phyloP scores from a whole-genome alignment of 192 early-diverging fungal genomes.

The Obelidium mucronatum region DNA sequence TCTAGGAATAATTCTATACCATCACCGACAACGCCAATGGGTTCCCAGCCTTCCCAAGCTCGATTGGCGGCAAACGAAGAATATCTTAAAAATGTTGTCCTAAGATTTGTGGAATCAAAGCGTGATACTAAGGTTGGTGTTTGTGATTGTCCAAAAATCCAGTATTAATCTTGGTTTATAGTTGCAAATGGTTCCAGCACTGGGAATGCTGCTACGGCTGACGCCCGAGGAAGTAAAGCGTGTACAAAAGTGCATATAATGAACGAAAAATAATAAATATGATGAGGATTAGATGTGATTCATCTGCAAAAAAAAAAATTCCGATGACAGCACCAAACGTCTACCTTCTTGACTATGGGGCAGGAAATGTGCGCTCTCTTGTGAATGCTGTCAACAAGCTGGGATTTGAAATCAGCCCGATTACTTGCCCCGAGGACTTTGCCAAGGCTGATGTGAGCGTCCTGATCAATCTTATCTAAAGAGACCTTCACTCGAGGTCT shows the following conservation, averaged over 20 bases:
- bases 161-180: neutral
- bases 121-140: conserved; percentile 71
- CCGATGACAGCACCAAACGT: conserved; percentile 22
- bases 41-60: neutral
- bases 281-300: too few species aligned
- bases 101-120: conserved; percentile 79
- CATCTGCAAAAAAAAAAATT: too few species aligned
- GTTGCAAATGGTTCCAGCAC: conserved; percentile 69
- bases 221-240: conserved; percentile 74
- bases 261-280: conserved; percentile 20
- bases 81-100: conserved; percentile 74
- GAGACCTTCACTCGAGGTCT: conserved; percentile 8
- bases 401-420: conserved; percentile 84
- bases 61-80: conserved; percentile 63
- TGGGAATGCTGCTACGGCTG: conserved; percentile 72
- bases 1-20: conserved; percentile 11
- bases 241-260: conserved; percentile 48
- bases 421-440: conserved; percentile 82
- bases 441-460: conserved; percentile 82
- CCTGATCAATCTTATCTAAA: conserved; percentile 5
- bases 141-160: neutral
- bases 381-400: conserved; percentile 91
- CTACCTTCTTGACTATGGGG: conserved; percentile 95
- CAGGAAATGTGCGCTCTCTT: conserved; percentile 98
- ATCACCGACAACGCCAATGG: conserved; percentile 8